Percentiles rank a stretch among this genome's conserved stretches.
These are phyloP conservation scores for Starmerella khaoyaiensis DNA, from an alignment of 805 yeast genomes.

Conservation along the genomic window DNA sequence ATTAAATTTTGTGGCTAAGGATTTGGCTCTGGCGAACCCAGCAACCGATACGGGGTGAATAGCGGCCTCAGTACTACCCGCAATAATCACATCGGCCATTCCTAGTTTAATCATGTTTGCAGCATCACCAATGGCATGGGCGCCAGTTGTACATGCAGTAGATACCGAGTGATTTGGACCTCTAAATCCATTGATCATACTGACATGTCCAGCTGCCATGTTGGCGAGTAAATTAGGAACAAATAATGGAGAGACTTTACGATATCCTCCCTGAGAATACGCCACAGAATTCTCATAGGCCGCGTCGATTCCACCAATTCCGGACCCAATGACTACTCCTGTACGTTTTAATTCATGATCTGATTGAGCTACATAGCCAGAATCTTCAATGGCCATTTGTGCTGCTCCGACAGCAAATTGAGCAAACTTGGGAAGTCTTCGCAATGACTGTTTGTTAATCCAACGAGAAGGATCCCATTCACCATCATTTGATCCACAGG, in stretches of 20 bases:
- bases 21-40: slow-evolving; percentile 82
- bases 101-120: slow-evolving; percentile 64
- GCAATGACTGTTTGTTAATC: slow-evolving; percentile 35
- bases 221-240: slow-evolving; percentile 73
- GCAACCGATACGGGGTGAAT: slow-evolving; percentile 77
- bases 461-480: slow-evolving; percentile 43
- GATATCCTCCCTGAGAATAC: slow-evolving; percentile 41
- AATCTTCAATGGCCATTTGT: slow-evolving; percentile 59
- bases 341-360: slow-evolving; percentile 23
- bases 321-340: slow-evolving; percentile 81
- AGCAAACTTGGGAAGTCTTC: slow-evolving; percentile 58
- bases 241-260: slow-evolving; percentile 70
- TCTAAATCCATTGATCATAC: slow-evolving; percentile 58
- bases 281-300: slow-evolving; percentile 48
- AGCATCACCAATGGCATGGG: slow-evolving; percentile 90
- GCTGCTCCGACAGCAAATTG: slow-evolving; percentile 73
- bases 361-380: slow-evolving; percentile 38
- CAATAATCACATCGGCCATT: slow-evolving; percentile 74
- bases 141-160: slow-evolving; percentile 96
- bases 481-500: slow-evolving; percentile 36
- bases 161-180: slow-evolving; percentile 85
- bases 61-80: slow-evolving; percentile 88
- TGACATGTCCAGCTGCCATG: slow-evolving; percentile 89
- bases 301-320: slow-evolving; percentile 79
- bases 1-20: slow-evolving; percentile 52